Conservation (phyloP, 306 rosid genomes). For the Cicer pinnatifidum region DNA sequence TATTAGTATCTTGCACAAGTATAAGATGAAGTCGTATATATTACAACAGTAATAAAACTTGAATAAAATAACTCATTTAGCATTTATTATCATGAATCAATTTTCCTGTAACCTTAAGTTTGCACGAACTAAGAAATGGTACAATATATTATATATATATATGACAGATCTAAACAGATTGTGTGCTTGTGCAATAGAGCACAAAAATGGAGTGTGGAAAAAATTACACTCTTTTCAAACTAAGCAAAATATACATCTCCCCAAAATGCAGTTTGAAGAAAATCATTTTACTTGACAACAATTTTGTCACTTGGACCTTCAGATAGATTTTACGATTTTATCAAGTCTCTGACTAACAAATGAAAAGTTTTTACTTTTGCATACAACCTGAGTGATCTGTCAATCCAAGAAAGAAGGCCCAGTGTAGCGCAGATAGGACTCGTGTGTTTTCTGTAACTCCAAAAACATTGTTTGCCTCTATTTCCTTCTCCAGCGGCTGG, state of each 20-base stretch:
- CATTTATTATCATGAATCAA: slow-evolving; percentile 29
- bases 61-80: slow-evolving; percentile 28
- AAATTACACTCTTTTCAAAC: slow-evolving; percentile 25
- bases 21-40: slow-evolving; percentile 9
- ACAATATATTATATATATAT: neutral
- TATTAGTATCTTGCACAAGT: no score
- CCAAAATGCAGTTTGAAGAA: slow-evolving; percentile 39
- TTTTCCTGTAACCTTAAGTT: slow-evolving; percentile 23
- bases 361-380: slow-evolving; percentile 29
- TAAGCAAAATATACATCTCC: slow-evolving; percentile 37
- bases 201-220: slow-evolving; percentile 34
- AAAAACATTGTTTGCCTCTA: slow-evolving; percentile 14
- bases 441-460: slow-evolving; percentile 34
- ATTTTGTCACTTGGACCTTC: slow-evolving; percentile 38
- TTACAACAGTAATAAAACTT: slow-evolving; percentile 21
- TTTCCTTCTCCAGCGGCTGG: slow-evolving; percentile 44
- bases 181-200: slow-evolving; percentile 10
- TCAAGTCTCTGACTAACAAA: slow-evolving; percentile 6
- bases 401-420: slow-evolving; percentile 20
- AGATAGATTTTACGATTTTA: slow-evolving; percentile 19
- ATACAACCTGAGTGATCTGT: slow-evolving; percentile 40
- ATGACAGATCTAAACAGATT: slow-evolving; percentile 4
- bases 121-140: slow-evolving; percentile 24
- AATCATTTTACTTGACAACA: slow-evolving; percentile 30
- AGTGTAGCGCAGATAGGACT: slow-evolving; percentile 15